Base-by-base conservation (phyloP, 352 stramenopile genomes). In the Pythium apleroticum region DNA sequence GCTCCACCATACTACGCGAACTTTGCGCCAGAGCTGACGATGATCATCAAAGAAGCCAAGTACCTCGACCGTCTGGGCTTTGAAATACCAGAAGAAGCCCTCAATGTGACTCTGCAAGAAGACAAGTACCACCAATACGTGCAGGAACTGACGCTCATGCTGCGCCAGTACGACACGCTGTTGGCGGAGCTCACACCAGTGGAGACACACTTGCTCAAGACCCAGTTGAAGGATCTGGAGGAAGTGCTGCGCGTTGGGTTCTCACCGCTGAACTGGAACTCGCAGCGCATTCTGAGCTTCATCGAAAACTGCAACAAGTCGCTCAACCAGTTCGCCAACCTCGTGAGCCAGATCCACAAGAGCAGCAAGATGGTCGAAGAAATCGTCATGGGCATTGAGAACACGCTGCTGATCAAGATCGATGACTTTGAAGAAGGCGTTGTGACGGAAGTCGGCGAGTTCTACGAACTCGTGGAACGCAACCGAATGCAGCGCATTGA, bases 221-320 rank as follows among this genome's bases (percentile, higher is more conserved):
- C 71, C 0, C 89, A 98, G n/a, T 72, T 98, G 9, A 94, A 95
- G 43, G 84, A 94, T 20, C 74, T 98, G 0, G 86, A 96, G 37
- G 84, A 95, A 43, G 87, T 90, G 1, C 61, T 97, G 0, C 86
- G 84, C 8, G 82, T 92, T 2, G 96, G 96, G 0, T 98, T 98
- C 65, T 96, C 93, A 5, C 94, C 96, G 30, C 74, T 98, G 10
- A 99, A 99, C 69, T 99, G 96, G 96, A 98, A 97, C 61, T 98
- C 94, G 4, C 95, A 98, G 72, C 94, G 96, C 28, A 96, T 99
- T n/a, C 63, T 95, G 22, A 93, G 84, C 37, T 98, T 98, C 69
- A 97, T 98, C 41, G 94, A 98, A 48, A 86, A 90, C 52, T 96
- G 89, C 67, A 94, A 95, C 62, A 97, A 96, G 60, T 86, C 93